Base-by-base conservation (phyloP, 2,329 filamentous ascomycete species). In the Diaporthe australafricana region DNA sequence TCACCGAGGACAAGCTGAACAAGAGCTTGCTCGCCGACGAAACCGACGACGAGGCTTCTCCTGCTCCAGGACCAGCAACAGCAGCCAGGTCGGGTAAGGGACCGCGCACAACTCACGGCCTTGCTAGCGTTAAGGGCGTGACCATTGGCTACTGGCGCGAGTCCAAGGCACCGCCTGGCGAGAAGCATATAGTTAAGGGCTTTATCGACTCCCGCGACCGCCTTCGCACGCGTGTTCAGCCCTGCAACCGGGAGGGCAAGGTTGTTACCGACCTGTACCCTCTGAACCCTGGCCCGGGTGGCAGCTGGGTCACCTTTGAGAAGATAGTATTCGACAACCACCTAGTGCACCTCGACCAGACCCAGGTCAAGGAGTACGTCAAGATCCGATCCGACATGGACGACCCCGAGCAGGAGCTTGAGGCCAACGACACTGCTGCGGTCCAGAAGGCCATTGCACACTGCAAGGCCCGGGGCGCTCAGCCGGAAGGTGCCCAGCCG, bases 271-370 rank as follows among this genome's bases (percentile, higher is more conserved):
- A 82, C 50, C 81, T 84, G 35, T 84, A 84, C 77, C 81, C 88
- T 40, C 76, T 89, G 5, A 89, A 89, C 1, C 85, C 87, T 2
- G 89, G 89, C 0, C 87, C 89, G 1, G 89, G 89, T 27, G 89
- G 88, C 68, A 90, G 88, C 77, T 91, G 89, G 89, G 88, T 91
- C 30, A 91, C 89, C 0, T 91, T 91, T 75, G 87, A 90, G 71
- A 84, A 87, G 25, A 84, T 91, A 38, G 85, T 90, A 27, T 91
- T 91, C 75, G 86, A 87, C 2, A 78, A 85, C 9, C 88, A 90
- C 71, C 85, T 92, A 0, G 81, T 88, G 17, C 85, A 85, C 2
- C 80, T 90, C 5, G 86, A 88, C 66, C 86, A 90, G 60, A 84
- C 87, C 35, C 85, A 90, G 40, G 79, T 92, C 40, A 91, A 91